These are phyloP conservation scores for Mallotus nudiflorus DNA, from an alignment of 345 rosid species.

Conservation along the genomic window DNA sequence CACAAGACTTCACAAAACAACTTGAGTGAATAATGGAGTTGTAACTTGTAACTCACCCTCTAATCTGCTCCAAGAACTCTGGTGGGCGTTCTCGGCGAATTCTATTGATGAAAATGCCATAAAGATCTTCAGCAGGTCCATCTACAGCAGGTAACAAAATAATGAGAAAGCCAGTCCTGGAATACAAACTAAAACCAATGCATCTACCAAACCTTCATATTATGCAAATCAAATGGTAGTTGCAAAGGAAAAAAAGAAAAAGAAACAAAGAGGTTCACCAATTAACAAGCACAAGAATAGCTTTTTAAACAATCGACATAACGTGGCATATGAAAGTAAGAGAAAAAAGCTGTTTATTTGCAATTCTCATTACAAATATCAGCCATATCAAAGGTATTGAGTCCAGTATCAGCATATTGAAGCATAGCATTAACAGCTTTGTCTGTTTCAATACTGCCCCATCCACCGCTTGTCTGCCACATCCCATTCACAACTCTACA, in stretches of 20 bases:
- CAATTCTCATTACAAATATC: neutral
- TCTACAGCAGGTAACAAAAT: constrained; percentile 38
- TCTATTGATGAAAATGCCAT: constrained; percentile 81
- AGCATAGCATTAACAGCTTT: constrained; percentile 57
- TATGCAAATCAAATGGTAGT: too few relatives aligned
- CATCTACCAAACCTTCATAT: too few relatives aligned
- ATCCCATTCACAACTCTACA: constrained; percentile 64
- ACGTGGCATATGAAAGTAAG: too few relatives aligned
- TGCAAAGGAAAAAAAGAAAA: too few relatives aligned
- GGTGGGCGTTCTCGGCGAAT: constrained; percentile 80
- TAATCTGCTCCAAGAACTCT: constrained; percentile 61
- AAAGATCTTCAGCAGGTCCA: constrained; percentile 96
- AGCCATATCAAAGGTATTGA: constrained; percentile 22
- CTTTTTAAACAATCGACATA: too few relatives aligned
- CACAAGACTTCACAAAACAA: neutral
- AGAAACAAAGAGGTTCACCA: too few relatives aligned
- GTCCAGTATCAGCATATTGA: constrained; percentile 54
- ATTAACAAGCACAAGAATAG: too few relatives aligned
- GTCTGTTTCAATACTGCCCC: constrained; percentile 51
- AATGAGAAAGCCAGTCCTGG: neutral
- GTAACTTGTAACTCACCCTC: constrained; percentile 80
- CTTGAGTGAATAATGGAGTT: neutral
- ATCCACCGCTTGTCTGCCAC: constrained; percentile 70
- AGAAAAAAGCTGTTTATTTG: neutral
- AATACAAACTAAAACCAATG: neutral